Conservation (phyloP, 768 basidiomycete genomes). For the Tulasnella sp. region DNA sequence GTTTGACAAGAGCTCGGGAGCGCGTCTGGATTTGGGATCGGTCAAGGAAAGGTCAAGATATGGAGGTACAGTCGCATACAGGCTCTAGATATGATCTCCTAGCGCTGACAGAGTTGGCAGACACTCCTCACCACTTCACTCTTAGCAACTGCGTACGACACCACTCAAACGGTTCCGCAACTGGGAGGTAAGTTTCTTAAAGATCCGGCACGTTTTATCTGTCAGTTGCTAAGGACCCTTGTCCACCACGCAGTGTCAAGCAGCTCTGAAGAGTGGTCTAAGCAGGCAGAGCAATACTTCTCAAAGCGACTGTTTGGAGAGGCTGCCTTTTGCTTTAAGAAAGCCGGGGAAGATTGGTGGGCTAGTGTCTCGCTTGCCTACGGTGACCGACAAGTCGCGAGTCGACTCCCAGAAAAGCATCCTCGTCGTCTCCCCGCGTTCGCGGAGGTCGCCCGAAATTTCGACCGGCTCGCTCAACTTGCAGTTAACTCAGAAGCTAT, state of each 20-base stretch:
- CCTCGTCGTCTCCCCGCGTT: neutral
- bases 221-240: neutral
- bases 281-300: slow-evolving; percentile 6
- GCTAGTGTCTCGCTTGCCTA: neutral
- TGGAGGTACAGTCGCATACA: slow-evolving; percentile 8
- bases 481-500: neutral
- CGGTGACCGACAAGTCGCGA: neutral
- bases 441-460: neutral
- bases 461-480: neutral
- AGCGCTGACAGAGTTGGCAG: neutral
- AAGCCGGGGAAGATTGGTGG: neutral
- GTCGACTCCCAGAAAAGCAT: neutral
- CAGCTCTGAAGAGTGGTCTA: slow-evolving; percentile 1
- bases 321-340: slow-evolving; percentile 11
- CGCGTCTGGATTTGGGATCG: slow-evolving; percentile 15
- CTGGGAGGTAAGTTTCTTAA: neutral
- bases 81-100: neutral
- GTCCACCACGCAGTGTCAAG: neutral
- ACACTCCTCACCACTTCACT: neutral
- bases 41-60: neutral
- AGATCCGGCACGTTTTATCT: neutral
- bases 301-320: slow-evolving; percentile 8
- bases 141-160: neutral
- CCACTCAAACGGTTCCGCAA: neutral
- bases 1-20: slow-evolving; percentile 9